phyloP scores from a whole-genome alignment of 331 rosid genomes.

The Acacia pycnantha region DNA sequence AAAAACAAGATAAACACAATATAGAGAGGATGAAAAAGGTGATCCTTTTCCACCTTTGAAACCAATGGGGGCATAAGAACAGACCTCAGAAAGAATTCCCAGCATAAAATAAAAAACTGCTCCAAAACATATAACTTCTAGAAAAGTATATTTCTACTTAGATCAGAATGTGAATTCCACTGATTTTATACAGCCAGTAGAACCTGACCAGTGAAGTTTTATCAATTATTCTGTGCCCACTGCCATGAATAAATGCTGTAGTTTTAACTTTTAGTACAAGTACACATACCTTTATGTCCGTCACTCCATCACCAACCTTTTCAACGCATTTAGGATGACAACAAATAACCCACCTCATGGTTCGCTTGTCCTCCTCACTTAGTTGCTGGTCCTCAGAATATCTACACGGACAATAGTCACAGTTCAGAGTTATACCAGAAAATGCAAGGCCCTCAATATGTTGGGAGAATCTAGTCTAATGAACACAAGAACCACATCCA shows the following conservation, averaged over 20 bases:
- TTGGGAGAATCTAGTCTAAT: conserved; percentile 8
- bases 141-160: neutral
- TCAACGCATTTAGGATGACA: conserved; percentile 67
- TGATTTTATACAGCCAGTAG: neutral
- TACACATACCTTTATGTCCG: conserved; percentile 62
- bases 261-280: conserved; percentile 11
- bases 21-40: neutral
- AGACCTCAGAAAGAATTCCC: neutral
- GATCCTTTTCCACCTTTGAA: neutral
- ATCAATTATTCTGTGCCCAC: neutral
- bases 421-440: conserved; percentile 21
- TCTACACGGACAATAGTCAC: conserved; percentile 46
- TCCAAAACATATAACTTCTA: neutral
- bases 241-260: conserved; percentile 1
- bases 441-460: conserved; percentile 15
- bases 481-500: conserved; percentile 4
- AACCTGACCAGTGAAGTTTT: neutral
- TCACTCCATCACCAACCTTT: conserved; percentile 65
- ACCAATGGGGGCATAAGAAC: neutral
- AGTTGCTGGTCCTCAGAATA: conserved; percentile 54
- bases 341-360: conserved; percentile 54
- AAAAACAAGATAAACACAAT: neutral
- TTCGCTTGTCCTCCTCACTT: conserved; percentile 55
- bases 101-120: neutral
- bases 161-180: neutral